Evolutionary conservation across 139 green algal genomes (phyloP).

Genomic region (Volvox africanus): DNA sequence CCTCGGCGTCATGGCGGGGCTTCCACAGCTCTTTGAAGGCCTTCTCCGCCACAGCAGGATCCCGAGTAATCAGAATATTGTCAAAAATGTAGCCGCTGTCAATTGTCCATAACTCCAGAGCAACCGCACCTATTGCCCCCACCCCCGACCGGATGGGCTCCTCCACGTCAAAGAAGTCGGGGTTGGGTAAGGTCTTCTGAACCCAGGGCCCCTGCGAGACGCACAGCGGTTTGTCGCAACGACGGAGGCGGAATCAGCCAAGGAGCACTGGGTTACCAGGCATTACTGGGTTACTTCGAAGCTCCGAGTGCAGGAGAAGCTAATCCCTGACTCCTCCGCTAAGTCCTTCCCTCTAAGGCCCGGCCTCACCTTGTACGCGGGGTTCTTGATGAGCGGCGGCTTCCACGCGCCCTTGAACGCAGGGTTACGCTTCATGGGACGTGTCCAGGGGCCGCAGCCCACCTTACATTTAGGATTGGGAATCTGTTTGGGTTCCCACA

Average conservation of each 20-base stretch:
- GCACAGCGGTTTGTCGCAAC: background rate
- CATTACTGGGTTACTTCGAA: background rate
- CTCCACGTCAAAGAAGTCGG: conserved; percentile 27
- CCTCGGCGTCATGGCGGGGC: conserved; percentile 22
- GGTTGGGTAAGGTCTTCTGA: conserved; percentile 32
- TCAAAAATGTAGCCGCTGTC: conserved; percentile 40
- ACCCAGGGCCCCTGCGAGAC: conserved; percentile 33
- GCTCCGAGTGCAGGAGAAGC: too few relatives aligned
- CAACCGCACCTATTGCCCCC: conserved; percentile 7
- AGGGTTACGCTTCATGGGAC: conserved; percentile 89
- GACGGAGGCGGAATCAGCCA: background rate
- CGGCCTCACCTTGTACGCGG: conserved; percentile 83
- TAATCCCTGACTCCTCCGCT: too few relatives aligned
- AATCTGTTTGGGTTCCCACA: conserved; percentile 86
- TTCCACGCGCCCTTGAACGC: conserved; percentile 93
- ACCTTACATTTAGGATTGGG: conserved; percentile 80
- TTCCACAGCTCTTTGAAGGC: conserved; percentile 16
- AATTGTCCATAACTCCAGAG: conserved; percentile 43
- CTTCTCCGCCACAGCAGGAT: background rate
- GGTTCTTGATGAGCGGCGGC: conserved; percentile 90
- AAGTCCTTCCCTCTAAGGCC: background rate
- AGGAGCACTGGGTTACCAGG: background rate
- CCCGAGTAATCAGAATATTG: conserved; percentile 39
- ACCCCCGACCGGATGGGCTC: background rate
- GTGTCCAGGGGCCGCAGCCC: conserved; percentile 92